These are phyloP conservation scores for Benincasa hispida DNA, from an alignment of 306 rosid genomes.

Conservation along the genomic window DNA sequence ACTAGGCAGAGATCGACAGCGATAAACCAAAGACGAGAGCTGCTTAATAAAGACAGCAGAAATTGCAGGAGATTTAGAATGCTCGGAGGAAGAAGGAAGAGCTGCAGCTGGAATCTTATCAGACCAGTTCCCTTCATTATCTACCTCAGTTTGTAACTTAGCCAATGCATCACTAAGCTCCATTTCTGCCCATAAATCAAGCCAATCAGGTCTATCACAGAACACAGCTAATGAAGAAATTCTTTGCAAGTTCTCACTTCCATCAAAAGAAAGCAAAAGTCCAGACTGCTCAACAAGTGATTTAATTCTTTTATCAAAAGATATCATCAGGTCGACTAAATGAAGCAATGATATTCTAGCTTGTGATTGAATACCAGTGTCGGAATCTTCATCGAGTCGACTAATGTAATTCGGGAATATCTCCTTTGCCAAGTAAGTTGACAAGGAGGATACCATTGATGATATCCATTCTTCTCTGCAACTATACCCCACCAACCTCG, in stretches of 20 bases:
- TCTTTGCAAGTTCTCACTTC: constrained; percentile 36
- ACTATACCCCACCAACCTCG: constrained; percentile 72
- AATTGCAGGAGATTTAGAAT: constrained; percentile 67
- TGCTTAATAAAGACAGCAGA: constrained; percentile 41
- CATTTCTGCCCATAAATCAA: constrained; percentile 85
- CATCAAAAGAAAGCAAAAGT: constrained; percentile 47
- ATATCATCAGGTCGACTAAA: constrained; percentile 86
- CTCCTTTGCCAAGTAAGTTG: constrained; percentile 77
- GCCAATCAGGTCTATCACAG: constrained; percentile 89
- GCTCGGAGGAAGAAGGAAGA: constrained; percentile 43
- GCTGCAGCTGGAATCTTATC: constrained; percentile 41
- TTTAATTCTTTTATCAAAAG: constrained; percentile 75
- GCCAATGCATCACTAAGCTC: constrained; percentile 59
- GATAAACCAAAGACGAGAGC: constrained; percentile 57
- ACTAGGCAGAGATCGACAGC: constrained; percentile 60
- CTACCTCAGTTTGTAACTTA: constrained; percentile 44
- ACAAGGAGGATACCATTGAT: constrained; percentile 67
- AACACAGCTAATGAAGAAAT: constrained; percentile 70
- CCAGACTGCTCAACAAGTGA: constrained; percentile 73
- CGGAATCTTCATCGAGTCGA: constrained; percentile 45
- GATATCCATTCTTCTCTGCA: constrained; percentile 97
- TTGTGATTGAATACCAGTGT: constrained; percentile 27
- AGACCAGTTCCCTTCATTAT: constrained; percentile 64
- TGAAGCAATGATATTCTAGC: constrained; percentile 68
- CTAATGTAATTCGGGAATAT: constrained; percentile 52